phyloP scores from a whole-genome alignment of 73 alveolate genomes.

The Stentor coeruleus region DNA sequence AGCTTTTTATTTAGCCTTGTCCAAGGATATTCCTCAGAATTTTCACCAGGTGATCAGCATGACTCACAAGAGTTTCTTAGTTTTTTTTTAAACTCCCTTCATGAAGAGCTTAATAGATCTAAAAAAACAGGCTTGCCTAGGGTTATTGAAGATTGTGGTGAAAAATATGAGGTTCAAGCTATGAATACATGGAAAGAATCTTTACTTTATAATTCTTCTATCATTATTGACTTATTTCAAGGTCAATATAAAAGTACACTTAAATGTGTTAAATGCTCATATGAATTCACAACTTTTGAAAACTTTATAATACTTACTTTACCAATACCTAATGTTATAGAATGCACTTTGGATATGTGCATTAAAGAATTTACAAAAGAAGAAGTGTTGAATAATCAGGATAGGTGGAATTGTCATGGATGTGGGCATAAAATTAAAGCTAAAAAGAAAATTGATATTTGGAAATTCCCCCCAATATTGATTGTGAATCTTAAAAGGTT shows the following conservation, averaged over 20 bases:
- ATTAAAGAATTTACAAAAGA: slow-evolving; percentile 65
- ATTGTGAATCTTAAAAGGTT: slow-evolving; percentile 86
- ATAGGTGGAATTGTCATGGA: slow-evolving; percentile 83
- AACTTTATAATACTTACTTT: slow-evolving; percentile 76
- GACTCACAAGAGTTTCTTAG: slow-evolving; percentile 95
- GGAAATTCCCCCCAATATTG: slow-evolving; percentile 83
- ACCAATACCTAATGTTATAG: slow-evolving; percentile 60
- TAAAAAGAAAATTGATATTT: slow-evolving; percentile 74
- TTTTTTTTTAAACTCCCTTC: slow-evolving; percentile 80
- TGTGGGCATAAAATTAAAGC: slow-evolving; percentile 68
- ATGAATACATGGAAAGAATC: slow-evolving; percentile 64
- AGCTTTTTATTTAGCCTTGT: slow-evolving; percentile 36
- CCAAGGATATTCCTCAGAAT: slow-evolving; percentile 52
- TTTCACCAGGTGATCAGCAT: slow-evolving; percentile 69
- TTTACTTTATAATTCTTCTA: slow-evolving; percentile 70
- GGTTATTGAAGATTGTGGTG: no score
- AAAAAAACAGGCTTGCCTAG: neutral
- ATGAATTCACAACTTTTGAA: slow-evolving; percentile 62
- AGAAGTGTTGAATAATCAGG: slow-evolving; percentile 40
- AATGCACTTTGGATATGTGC: slow-evolving; percentile 49
- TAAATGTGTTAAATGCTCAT: slow-evolving; percentile 52
- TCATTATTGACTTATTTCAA: slow-evolving; percentile 79
- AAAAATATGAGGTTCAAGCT: slow-evolving; percentile 35
- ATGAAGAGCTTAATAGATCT: slow-evolving; percentile 92
- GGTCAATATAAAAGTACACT: slow-evolving; percentile 65